Conservation (phyloP, 768 basidiomycete genomes). For the Hysterangium stoloniferum region DNA sequence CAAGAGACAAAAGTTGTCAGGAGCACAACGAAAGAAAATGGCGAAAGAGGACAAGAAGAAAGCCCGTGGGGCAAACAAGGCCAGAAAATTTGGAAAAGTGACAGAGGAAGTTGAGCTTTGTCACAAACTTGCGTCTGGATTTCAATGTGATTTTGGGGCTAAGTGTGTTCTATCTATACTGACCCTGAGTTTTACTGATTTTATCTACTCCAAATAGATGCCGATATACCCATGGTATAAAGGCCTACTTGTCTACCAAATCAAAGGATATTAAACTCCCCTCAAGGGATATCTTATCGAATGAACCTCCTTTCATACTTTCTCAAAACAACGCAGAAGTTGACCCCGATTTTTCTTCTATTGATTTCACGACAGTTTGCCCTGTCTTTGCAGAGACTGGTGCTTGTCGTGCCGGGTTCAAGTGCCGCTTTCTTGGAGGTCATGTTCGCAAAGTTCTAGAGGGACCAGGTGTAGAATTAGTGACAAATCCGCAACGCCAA, state of each 20-base stretch:
- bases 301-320: constrained; percentile 44
- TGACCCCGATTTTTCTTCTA: constrained; percentile 27
- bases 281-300: constrained; percentile 32
- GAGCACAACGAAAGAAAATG: constrained; percentile 34
- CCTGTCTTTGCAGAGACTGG: constrained; percentile 64
- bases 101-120: constrained; percentile 80
- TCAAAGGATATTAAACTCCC: constrained; percentile 63
- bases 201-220: constrained; percentile 61
- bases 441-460: constrained; percentile 50
- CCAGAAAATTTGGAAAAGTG: constrained; percentile 66
- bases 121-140: constrained; percentile 66
- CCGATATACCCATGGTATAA: constrained; percentile 71
- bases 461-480: constrained; percentile 33
- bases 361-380: constrained; percentile 46
- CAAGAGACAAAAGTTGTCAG: constrained; percentile 24
- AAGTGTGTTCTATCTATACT: constrained; percentile 36
- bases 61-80: constrained; percentile 76
- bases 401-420: constrained; percentile 76
- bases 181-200: background rate
- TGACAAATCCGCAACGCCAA: constrained; percentile 53
- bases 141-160: constrained; percentile 60
- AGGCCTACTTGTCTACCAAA: constrained; percentile 70
- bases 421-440: constrained; percentile 83
- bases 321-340: constrained; percentile 19
- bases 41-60: constrained; percentile 67